Conservation (phyloP, 2,329 filamentous ascomycete genomes). For the Fusarium oligoseptatum region DNA sequence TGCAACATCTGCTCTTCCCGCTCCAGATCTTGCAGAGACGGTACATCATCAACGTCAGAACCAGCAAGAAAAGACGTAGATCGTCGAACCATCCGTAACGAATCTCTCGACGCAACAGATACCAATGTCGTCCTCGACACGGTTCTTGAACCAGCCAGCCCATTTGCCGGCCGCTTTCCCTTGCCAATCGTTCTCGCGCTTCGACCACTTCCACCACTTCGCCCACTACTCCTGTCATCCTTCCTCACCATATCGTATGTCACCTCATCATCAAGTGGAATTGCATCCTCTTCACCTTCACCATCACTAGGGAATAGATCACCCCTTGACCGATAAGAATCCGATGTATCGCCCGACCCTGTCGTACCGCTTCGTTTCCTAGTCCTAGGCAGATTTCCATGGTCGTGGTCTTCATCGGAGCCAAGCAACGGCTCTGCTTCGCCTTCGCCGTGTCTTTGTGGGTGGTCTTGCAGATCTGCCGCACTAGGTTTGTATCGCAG, state of each 20-base stretch:
- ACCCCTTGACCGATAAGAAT: constrained; percentile 87
- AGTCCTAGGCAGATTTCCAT: constrained; percentile 48
- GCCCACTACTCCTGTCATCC: constrained; percentile 77
- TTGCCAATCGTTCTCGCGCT: constrained; percentile 70
- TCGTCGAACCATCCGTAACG: constrained; percentile 44
- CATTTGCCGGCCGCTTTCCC: constrained; percentile 63
- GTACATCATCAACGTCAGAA: constrained; percentile 55
- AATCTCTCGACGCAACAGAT: constrained; percentile 55
- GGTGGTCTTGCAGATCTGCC: constrained; percentile 90
- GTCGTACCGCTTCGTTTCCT: constrained; percentile 80
- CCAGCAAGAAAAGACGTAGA: constrained; percentile 50
- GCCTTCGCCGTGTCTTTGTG: constrained; percentile 65
- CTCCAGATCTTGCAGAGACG: constrained; percentile 65
- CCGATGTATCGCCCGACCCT: constrained; percentile 83
- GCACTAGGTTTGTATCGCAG: constrained; percentile 91
- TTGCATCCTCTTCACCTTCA: constrained; percentile 89
- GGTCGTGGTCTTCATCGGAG: constrained; percentile 49
- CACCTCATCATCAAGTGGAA: constrained; percentile 94
- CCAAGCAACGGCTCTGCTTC: constrained; percentile 80
- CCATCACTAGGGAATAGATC: constrained; percentile 92
- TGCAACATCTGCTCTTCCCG: constrained; percentile 66
- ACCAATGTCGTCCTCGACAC: constrained; percentile 71
- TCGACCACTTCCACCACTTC: constrained; percentile 63
- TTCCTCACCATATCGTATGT: constrained; percentile 83
- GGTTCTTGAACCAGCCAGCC: constrained; percentile 61